Evolutionary conservation across 257 asterid species (phyloP).

Genomic region (Nicotiana tomentosiformis): DNA sequence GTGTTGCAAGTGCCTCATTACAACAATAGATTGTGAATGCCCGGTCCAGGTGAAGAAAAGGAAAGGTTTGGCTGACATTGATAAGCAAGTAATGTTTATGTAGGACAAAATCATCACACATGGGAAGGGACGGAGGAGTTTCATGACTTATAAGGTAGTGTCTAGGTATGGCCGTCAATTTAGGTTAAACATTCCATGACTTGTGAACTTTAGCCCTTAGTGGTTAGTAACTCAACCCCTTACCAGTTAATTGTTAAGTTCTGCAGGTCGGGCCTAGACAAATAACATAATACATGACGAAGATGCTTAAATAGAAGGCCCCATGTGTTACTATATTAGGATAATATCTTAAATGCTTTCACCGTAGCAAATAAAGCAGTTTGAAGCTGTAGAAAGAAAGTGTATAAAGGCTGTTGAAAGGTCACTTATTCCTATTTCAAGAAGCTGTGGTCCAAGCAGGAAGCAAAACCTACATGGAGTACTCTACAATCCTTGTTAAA

Average conservation of each 20-base stretch:
- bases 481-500: background rate
- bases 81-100: background rate
- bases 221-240: background rate
- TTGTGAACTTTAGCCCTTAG: background rate
- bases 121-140: background rate
- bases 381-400: background rate
- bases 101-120: background rate
- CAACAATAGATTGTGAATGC: background rate
- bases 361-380: background rate
- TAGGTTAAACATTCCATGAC: background rate
- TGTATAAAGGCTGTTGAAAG: background rate
- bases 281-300: background rate
- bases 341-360: background rate
- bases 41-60: background rate
- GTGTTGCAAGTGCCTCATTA: background rate
- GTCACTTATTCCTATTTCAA: background rate
- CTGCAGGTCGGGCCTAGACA: conserved; percentile 1
- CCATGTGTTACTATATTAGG: background rate
- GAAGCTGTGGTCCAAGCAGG: background rate
- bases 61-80: background rate
- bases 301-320: background rate
- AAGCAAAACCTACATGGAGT: background rate
- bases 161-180: background rate
- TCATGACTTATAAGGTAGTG: background rate
- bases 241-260: background rate